Evolutionary conservation across 768 basidiomycete genomes (phyloP).

Genomic region (Psilocybe cyanescens): DNA sequence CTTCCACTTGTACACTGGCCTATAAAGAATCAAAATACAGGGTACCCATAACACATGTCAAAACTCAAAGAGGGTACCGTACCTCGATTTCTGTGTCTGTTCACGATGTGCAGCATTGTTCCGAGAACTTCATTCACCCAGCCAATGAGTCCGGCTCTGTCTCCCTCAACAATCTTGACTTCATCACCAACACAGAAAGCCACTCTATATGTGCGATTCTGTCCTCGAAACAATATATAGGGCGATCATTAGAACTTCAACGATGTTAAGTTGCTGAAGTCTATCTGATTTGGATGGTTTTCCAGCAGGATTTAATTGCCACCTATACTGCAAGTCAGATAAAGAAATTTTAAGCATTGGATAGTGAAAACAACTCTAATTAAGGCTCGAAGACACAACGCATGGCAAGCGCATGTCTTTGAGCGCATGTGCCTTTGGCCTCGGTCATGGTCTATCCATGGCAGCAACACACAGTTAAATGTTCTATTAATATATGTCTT

Average conservation of each 20-base stretch:
- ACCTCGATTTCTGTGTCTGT: not conserved
- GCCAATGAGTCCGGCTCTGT: not conserved
- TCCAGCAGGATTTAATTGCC: too few species aligned
- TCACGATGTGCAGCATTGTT: not conserved
- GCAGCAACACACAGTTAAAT: not conserved
- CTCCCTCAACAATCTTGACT: not conserved
- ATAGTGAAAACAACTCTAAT: too few species aligned
- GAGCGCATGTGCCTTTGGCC: too few species aligned
- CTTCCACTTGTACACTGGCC: too few species aligned
- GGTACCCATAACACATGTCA: too few species aligned
- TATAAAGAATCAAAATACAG: too few species aligned
- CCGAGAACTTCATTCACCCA: not conserved
- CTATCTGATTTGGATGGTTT: too few species aligned
- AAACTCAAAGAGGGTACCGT: not conserved
- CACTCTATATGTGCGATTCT: not conserved
- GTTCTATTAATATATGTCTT: not conserved
- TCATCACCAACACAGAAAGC: conserved; percentile 5
- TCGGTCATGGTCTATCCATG: not conserved
- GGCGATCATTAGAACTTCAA: too few species aligned
- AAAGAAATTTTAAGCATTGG: too few species aligned
- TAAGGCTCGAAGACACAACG: not conserved
- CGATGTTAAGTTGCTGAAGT: too few species aligned
- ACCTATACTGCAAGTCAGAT: too few species aligned
- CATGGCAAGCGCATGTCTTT: not conserved
- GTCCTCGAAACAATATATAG: too few species aligned